Evolutionary conservation across 1,139 yeast species (phyloP).

Genomic region (Pneumocystis canis): DNA sequence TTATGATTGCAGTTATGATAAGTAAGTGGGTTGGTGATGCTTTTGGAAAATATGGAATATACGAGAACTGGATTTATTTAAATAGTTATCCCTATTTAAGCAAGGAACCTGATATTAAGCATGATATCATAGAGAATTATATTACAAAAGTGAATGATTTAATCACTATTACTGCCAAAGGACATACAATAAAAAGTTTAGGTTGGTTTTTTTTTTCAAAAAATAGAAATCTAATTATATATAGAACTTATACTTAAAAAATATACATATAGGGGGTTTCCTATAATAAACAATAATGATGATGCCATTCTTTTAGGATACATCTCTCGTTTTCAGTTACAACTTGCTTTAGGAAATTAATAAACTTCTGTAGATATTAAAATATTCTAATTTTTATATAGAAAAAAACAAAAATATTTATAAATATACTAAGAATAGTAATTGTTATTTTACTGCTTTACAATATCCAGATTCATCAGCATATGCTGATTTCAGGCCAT

Average conservation of each 20-base stretch:
- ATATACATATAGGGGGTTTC: not conserved
- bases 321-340: not conserved
- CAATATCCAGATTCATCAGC: not conserved
- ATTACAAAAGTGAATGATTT: not conserved
- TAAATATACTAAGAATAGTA: not conserved
- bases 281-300: not conserved
- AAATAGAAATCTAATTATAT: not conserved
- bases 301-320: not conserved
- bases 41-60: constrained; percentile 8
- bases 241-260: not conserved
- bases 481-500: not conserved
- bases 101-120: not conserved
- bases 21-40: constrained; percentile 12
- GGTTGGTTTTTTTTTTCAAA: not conserved
- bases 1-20: constrained; percentile 11
- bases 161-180: not conserved
- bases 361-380: not conserved
- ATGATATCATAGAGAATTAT: not conserved
- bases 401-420: not conserved
- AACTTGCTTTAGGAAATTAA: not conserved
- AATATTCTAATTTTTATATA: not conserved
- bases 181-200: not conserved
- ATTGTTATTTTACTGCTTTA: not conserved
- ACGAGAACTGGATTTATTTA: constrained; percentile 3
- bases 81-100: not conserved